Conservation (phyloP, 768 basidiomycete species). For the Suillus spraguei region DNA sequence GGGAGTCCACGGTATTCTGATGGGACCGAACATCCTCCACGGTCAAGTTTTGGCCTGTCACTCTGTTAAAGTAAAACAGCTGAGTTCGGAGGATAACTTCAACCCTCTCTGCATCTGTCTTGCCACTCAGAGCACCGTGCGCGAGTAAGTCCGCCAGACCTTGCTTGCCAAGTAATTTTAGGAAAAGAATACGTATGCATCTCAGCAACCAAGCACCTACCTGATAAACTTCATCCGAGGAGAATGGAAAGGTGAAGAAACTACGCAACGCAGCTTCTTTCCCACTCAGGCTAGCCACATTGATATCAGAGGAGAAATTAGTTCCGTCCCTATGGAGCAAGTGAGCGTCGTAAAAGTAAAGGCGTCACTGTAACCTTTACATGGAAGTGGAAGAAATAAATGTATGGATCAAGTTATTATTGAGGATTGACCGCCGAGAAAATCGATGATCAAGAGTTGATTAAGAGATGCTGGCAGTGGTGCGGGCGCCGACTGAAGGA, state of each 20-base stretch:
- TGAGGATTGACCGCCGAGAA: neutral
- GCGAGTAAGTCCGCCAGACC: slow-evolving; percentile 61
- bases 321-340: neutral
- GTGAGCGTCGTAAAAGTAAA: neutral
- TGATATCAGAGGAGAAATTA: neutral
- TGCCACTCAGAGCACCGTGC: slow-evolving; percentile 39
- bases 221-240: slow-evolving; percentile 59
- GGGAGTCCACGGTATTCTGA: slow-evolving; percentile 17
- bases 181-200: slow-evolving; percentile 11
- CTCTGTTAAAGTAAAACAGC: slow-evolving; percentile 76
- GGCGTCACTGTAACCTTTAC: neutral
- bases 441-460: neutral
- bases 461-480: no score
- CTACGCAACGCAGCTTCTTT: slow-evolving; percentile 3
- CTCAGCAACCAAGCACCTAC: slow-evolving; percentile 36
- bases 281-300: neutral
- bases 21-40: slow-evolving; percentile 29
- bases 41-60: slow-evolving; percentile 29
- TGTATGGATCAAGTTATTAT: neutral
- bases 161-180: slow-evolving; percentile 47
- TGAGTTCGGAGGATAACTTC: slow-evolving; percentile 55
- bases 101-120: slow-evolving; percentile 42
- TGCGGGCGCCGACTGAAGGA: neutral
- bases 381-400: neutral
- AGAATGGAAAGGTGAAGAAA: slow-evolving; percentile 54